Percentiles rank a stretch among this genome's conserved stretches.
Conservation (phyloP, 169 alveolate genomes). For the Plasmodium coatneyi region DNA sequence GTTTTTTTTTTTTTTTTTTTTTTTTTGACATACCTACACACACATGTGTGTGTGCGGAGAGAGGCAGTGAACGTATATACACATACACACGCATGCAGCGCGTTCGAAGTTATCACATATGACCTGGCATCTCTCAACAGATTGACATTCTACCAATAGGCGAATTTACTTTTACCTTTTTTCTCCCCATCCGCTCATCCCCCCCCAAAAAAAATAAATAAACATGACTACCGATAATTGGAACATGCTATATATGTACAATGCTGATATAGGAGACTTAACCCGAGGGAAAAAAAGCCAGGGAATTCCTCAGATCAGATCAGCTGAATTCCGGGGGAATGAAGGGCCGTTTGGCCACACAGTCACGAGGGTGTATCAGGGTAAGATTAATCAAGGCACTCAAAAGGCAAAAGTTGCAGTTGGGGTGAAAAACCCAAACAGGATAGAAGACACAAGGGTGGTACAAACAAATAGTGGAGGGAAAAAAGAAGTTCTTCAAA, state of each 20-base stretch:
- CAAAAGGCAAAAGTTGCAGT: background rate
- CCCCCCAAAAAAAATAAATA: background rate
- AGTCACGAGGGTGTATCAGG: background rate
- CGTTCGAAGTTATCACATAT: background rate
- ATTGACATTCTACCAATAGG: background rate
- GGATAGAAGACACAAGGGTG: background rate
- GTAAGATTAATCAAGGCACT: background rate
- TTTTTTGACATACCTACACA: background rate
- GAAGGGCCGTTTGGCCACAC: background rate
- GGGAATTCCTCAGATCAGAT: background rate
- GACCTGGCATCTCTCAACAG: background rate
- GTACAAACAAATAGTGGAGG: background rate
- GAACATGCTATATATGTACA: slow-evolving; percentile 24
- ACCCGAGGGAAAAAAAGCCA: background rate
- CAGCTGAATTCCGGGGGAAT: background rate
- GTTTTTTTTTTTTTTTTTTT: background rate
- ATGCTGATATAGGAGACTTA: background rate
- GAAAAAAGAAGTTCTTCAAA: background rate
- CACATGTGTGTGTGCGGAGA: background rate
- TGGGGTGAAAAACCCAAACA: background rate
- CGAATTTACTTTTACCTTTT: background rate
- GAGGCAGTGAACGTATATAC: background rate
- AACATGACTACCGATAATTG: slow-evolving; percentile 19
- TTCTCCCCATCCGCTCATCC: background rate
- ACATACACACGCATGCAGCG: background rate